These are phyloP conservation scores for Fusarium longipes DNA, from an alignment of 2,329 filamentous ascomycete species.

Conservation along the genomic window DNA sequence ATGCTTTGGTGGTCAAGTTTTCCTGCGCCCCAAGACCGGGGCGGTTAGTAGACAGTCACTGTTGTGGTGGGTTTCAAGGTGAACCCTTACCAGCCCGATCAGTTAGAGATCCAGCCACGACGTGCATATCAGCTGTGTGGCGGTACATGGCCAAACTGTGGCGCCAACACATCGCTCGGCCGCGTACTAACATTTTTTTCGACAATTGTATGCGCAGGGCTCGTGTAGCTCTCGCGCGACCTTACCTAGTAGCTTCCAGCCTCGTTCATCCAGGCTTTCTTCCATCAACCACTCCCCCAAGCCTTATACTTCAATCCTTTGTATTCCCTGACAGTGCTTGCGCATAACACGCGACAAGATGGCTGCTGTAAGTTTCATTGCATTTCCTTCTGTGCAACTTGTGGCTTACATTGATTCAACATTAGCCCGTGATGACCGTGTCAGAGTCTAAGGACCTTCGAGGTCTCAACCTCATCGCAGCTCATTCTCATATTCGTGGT, in stretches of 20 bases:
- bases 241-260: constrained; percentile 29
- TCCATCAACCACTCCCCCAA: constrained; percentile 11
- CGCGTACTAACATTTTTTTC: constrained; percentile 31
- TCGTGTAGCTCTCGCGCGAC: constrained; percentile 31
- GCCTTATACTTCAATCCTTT: constrained; percentile 27
- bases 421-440: constrained; percentile 76
- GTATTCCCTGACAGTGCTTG: constrained; percentile 23
- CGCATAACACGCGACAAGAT: constrained; percentile 53
- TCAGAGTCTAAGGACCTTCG: constrained; percentile 96
- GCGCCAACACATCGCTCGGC: constrained; percentile 36
- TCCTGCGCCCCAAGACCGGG: no score
- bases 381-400: constrained; percentile 8
- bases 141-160: constrained; percentile 26
- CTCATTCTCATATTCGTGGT: constrained; percentile 97
- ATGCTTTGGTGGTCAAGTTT: no score
- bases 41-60: no score
- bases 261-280: constrained; percentile 20
- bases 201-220: constrained; percentile 18
- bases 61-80: no score
- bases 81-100: no score
- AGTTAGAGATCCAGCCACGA: no score
- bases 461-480: constrained; percentile 96
- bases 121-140: constrained; percentile 8
- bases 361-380: constrained; percentile 62
- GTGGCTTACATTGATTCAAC: constrained; percentile 38